Evolutionary conservation across 352 stramenopile genomes (phyloP).

Genomic region (Thraustochytrium sp.): DNA sequence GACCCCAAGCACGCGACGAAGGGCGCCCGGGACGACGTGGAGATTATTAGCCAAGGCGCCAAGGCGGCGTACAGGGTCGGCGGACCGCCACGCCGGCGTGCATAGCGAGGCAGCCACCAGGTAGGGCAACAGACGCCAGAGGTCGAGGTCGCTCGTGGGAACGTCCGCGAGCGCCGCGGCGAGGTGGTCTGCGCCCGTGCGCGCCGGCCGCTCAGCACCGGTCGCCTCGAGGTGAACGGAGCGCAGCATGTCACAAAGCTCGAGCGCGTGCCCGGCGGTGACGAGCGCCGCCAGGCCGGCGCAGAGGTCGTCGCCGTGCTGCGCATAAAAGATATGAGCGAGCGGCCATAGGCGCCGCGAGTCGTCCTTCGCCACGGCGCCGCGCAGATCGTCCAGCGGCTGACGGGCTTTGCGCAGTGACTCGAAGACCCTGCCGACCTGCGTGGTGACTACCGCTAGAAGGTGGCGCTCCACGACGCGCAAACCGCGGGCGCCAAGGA

Average conservation of each 20-base stretch:
- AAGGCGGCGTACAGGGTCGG: background rate
- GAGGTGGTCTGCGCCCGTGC: no score
- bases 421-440: background rate
- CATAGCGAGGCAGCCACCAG: background rate
- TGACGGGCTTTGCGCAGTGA: background rate
- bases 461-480: slow-evolving; percentile 7
- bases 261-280: background rate
- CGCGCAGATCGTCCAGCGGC: background rate
- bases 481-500: background rate
- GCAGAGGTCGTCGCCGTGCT: no score
- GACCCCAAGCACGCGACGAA: background rate
- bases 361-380: background rate
- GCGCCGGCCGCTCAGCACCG: no score
- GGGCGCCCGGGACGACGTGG: background rate
- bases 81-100: background rate
- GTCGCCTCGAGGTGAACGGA: background rate
- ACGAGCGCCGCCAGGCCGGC: background rate
- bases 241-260: background rate
- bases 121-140: background rate
- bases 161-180: background rate
- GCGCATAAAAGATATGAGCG: no score
- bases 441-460: background rate
- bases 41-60: background rate
- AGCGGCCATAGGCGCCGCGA: background rate
- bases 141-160: background rate